Percentiles rank a stretch among this genome's conserved stretches.
phyloP scores from a whole-genome alignment of 495 filamentous ascomycete species.

The Staphylotrichum tortipilum region DNA sequence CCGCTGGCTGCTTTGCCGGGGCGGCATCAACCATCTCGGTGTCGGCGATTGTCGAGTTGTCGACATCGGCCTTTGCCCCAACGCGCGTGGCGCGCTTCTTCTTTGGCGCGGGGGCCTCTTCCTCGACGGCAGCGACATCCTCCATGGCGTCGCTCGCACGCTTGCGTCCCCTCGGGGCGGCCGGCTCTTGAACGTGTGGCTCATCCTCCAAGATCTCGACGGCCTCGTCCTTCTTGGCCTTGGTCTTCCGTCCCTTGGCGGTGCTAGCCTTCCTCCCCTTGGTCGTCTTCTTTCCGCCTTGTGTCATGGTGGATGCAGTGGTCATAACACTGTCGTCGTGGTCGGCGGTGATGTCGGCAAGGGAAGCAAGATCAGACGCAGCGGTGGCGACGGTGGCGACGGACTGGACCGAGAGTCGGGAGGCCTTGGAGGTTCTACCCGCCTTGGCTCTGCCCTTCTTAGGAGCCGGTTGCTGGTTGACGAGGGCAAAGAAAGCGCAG shows the following conservation, averaged over 20 bases:
- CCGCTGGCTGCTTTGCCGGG: conserved; percentile 17
- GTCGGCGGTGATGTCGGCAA: conserved; percentile 42
- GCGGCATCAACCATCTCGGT: conserved; percentile 27
- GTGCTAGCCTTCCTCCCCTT: conserved; percentile 30
- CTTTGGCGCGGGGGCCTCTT: conserved; percentile 54
- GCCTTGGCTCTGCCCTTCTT: conserved; percentile 48
- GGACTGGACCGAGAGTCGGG: conserved; percentile 65
- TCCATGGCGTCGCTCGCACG: conserved; percentile 54
- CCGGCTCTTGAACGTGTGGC: conserved; percentile 30
- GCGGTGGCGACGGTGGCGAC: conserved; percentile 47
- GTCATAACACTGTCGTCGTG: conserved; percentile 65
- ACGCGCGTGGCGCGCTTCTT: conserved; percentile 56
- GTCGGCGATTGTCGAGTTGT: conserved; percentile 22
- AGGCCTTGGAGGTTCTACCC: conserved; percentile 55
- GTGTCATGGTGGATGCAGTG: conserved; percentile 46
- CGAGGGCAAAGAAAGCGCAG: conserved; percentile 70
- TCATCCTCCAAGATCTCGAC: conserved; percentile 41
- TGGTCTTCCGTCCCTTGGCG: conserved; percentile 40
- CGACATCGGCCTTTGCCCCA: conserved; percentile 25
- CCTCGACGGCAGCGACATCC: conserved; percentile 28
- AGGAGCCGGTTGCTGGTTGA: conserved; percentile 34
- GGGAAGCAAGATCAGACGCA: conserved; percentile 41
- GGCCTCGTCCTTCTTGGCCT: conserved; percentile 52
- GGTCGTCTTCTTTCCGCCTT: conserved; percentile 42
- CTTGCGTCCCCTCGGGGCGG: conserved; percentile 50